Base-by-base conservation (phyloP, 2,329 filamentous ascomycete genomes). In the Exophiala calicioides region DNA sequence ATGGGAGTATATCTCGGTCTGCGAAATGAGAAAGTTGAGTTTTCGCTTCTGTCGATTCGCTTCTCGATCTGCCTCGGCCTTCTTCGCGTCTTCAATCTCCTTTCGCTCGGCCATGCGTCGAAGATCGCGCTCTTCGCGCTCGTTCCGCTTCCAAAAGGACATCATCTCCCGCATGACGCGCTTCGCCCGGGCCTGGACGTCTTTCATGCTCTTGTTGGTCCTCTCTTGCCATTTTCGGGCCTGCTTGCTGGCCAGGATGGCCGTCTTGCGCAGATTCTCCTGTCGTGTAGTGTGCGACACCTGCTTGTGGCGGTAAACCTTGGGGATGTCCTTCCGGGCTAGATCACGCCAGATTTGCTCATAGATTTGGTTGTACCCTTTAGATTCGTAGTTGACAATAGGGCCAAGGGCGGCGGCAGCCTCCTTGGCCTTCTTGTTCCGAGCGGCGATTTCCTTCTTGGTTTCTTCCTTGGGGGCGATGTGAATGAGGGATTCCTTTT, bases 131-230 rank as follows among this genome's bases (percentile, higher is more conserved):
- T 98, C 93, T 65, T 98, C 93, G 42, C 91, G 86, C 68, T 98
- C 93, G 66, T 98, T 98, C 47, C 91, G 86, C 72, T 97, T 97
- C 93, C 93, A 98, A 78, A 97, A 98, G 47, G 88, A 84, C 80
- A 96, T 93, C 93, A 98, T 98, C 71, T 98, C 93, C 65, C 93
- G 84, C 93, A 98, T 98, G 50, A 91, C 91, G 58, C 93, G 86
- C 77, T 98, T 98, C 48, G 93, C 93, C 36, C 93, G 84, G 31
- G 93, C 93, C 66, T 97, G 93, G 3, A 95, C 87, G 68, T 98
- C 93, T 68, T 98, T 98, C 67, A 88, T 93, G 64, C 90, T 94
- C 78, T 98, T 97, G 75, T 98, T 98, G 43, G 93, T 98, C 31
- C 90, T 86, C 51, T 94, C 81, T 68, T 98, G 94, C 93, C 93